Evolutionary conservation across 1,284 basidiomycete species (phyloP).

Genomic region (Mycosarcoma mackinlayi): DNA sequence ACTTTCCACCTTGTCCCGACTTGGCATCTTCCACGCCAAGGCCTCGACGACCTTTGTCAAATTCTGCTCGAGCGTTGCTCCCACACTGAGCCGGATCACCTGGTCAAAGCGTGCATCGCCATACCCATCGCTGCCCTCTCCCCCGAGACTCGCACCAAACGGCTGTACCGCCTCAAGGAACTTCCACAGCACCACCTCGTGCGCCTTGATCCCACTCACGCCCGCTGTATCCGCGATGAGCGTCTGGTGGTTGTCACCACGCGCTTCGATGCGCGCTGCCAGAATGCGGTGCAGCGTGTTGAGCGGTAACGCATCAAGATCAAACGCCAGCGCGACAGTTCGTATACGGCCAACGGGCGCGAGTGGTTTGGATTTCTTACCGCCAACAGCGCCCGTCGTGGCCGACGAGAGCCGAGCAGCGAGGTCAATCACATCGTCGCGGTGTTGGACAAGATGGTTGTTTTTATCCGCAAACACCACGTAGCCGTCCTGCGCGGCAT

Average conservation of each 20-base stretch:
- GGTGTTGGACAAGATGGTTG: slow-evolving; percentile 65
- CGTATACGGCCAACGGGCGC: slow-evolving; percentile 39
- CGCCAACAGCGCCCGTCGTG: neutral
- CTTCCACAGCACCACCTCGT: slow-evolving; percentile 84
- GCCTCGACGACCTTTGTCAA: slow-evolving; percentile 18
- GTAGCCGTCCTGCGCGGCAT: slow-evolving; percentile 7
- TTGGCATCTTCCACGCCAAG: slow-evolving; percentile 32
- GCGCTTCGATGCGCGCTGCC: slow-evolving; percentile 43
- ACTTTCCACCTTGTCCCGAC: slow-evolving; percentile 2
- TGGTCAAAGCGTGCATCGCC: slow-evolving; percentile 74
- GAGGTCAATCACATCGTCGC: slow-evolving; percentile 59
- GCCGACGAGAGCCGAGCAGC: slow-evolving; percentile 22
- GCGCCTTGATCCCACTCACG: slow-evolving; percentile 61
- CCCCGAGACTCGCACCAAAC: slow-evolving; percentile 71
- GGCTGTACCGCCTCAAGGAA: slow-evolving; percentile 77
- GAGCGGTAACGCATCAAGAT: slow-evolving; percentile 50
- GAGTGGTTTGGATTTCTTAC: slow-evolving; percentile 4
- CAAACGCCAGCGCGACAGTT: slow-evolving; percentile 56
- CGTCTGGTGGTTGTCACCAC: slow-evolving; percentile 65
- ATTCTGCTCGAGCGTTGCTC: slow-evolving; percentile 68
- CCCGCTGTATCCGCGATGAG: slow-evolving; percentile 18
- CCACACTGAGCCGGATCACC: slow-evolving; percentile 76
- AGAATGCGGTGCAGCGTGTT: slow-evolving; percentile 57
- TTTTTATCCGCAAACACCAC: slow-evolving; percentile 66
- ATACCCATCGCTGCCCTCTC: slow-evolving; percentile 58